phyloP scores from a whole-genome alignment of 352 stramenopile species.

The Hyaloperonospora brassicae region DNA sequence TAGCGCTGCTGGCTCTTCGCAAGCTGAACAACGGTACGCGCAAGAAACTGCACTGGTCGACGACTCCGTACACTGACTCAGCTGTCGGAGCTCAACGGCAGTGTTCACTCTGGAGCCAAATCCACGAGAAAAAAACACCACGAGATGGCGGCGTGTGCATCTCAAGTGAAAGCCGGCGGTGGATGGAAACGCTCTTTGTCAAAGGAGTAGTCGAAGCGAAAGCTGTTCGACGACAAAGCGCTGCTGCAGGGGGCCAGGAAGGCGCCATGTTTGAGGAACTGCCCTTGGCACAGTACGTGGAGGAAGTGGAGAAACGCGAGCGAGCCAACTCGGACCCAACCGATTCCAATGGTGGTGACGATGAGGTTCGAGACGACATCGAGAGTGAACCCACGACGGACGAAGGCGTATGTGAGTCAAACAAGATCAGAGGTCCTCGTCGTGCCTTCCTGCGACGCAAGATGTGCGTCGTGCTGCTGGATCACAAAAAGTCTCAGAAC shows the following conservation, averaged over 20 bases:
- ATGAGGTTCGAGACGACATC: slow-evolving; percentile 6
- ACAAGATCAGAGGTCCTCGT: background rate
- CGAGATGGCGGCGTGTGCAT: slow-evolving; percentile 32
- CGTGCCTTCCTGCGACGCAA: slow-evolving; percentile 36
- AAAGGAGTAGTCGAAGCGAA: slow-evolving; percentile 35
- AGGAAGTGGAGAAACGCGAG: slow-evolving; percentile 14
- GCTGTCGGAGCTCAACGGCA: slow-evolving; percentile 21
- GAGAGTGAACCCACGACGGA: slow-evolving; percentile 21
- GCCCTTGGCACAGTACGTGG: slow-evolving; percentile 1
- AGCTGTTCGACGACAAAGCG: slow-evolving; percentile 14
- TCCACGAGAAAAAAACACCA: slow-evolving; percentile 27
- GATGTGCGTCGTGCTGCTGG: slow-evolving; percentile 54
- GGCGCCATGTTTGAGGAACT: slow-evolving; percentile 3
- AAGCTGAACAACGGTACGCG: slow-evolving; percentile 52
- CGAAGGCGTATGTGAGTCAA: slow-evolving; percentile 1
- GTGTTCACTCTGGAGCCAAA: slow-evolving; percentile 47
- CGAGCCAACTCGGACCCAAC: slow-evolving; percentile 9
- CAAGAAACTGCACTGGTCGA: slow-evolving; percentile 75
- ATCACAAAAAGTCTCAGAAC: slow-evolving; percentile 83
- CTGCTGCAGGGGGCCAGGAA: slow-evolving; percentile 9
- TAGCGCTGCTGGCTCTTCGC: slow-evolving; percentile 31
- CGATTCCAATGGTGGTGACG: slow-evolving; percentile 15
- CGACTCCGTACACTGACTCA: slow-evolving; percentile 34
- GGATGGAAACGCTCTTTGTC: slow-evolving; percentile 70
- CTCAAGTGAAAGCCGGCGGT: slow-evolving; percentile 50